Evolutionary conservation across 495 filamentous ascomycete species (phyloP).

Genomic region (Neurospora tetraspora): DNA sequence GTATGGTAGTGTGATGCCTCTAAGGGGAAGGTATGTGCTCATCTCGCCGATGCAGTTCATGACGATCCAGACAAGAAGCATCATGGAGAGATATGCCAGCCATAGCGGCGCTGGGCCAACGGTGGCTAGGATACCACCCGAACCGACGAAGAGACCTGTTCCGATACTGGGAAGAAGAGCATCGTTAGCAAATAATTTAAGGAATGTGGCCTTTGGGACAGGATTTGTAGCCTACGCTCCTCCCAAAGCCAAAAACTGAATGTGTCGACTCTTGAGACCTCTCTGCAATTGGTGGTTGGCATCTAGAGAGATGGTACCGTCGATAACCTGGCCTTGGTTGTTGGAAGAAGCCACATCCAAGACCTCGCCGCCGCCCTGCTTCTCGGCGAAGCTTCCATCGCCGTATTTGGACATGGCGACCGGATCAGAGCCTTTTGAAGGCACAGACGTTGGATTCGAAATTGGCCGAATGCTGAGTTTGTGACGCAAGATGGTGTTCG

Average conservation of each 20-base stretch:
- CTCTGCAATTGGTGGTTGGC: slow-evolving; percentile 35
- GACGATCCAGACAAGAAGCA: slow-evolving; percentile 32
- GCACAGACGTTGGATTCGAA: neutral
- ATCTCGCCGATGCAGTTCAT: slow-evolving; percentile 41
- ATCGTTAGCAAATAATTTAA: neutral
- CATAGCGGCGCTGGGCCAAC: slow-evolving; percentile 42
- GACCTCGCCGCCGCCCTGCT: neutral
- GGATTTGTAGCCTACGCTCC: slow-evolving; percentile 31
- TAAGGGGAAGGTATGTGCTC: slow-evolving; percentile 54
- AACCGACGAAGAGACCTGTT: slow-evolving; percentile 49
- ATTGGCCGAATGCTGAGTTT: no score
- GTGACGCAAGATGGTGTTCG: no score
- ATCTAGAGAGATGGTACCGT: slow-evolving; percentile 17
- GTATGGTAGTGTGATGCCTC: slow-evolving; percentile 45
- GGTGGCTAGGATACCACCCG: slow-evolving; percentile 36
- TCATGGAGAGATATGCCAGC: slow-evolving; percentile 42
- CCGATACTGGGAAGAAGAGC: slow-evolving; percentile 40
- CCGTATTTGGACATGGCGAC: neutral
- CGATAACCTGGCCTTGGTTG: slow-evolving; percentile 4
- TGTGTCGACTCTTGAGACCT: slow-evolving; percentile 55
- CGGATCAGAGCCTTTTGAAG: neutral
- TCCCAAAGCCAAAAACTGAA: slow-evolving; percentile 66
- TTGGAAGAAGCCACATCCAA: neutral
- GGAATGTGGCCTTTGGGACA: neutral
- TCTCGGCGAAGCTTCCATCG: neutral